Conservation (phyloP, 2,329 filamentous ascomycete genomes). For the Neoarthrinium moseri region DNA sequence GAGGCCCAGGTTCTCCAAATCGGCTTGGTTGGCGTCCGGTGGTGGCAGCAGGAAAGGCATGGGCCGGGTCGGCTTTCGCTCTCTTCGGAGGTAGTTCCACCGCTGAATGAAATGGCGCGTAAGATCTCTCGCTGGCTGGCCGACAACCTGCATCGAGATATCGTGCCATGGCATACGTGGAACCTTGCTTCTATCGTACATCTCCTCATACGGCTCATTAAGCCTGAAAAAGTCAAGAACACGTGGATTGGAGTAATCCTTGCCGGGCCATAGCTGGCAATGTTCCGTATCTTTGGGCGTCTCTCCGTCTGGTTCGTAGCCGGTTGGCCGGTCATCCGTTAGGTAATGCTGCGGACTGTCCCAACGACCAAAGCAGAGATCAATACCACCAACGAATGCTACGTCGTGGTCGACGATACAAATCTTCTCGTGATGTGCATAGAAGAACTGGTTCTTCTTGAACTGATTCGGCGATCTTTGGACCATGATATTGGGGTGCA, state of each 20-base stretch:
- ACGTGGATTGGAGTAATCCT: slow-evolving; percentile 96
- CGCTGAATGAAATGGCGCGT: slow-evolving; percentile 96
- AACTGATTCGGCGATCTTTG: slow-evolving; percentile 96
- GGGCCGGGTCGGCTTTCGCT: slow-evolving; percentile 88
- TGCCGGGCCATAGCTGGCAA: slow-evolving; percentile 94
- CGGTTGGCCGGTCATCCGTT: slow-evolving; percentile 90
- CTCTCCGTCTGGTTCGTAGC: slow-evolving; percentile 75
- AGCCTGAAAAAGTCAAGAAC: slow-evolving; percentile 94
- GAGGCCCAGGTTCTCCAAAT: slow-evolving; percentile 83
- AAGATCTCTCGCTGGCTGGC: slow-evolving; percentile 89
- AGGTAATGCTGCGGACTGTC: slow-evolving; percentile 91
- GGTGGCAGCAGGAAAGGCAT: slow-evolving; percentile 92
- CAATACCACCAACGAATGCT: slow-evolving; percentile 92
- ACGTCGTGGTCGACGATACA: slow-evolving; percentile 94
- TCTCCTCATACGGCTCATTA: slow-evolving; percentile 94
- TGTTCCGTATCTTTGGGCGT: slow-evolving; percentile 86
- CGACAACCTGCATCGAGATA: slow-evolving; percentile 95
- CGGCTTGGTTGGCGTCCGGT: slow-evolving; percentile 83
- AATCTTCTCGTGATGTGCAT: slow-evolving; percentile 98
- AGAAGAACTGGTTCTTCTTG: slow-evolving; percentile 99
- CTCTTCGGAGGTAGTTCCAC: slow-evolving; percentile 95
- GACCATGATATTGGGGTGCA: slow-evolving; percentile 95
- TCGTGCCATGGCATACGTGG: slow-evolving; percentile 99
- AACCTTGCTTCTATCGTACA: slow-evolving; percentile 89
- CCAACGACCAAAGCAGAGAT: slow-evolving; percentile 96